Percentiles rank a stretch among this genome's conserved stretches.
These are phyloP conservation scores for Pleurotus tuoliensis DNA, from an alignment of 768 basidiomycete genomes.

Conservation along the genomic window DNA sequence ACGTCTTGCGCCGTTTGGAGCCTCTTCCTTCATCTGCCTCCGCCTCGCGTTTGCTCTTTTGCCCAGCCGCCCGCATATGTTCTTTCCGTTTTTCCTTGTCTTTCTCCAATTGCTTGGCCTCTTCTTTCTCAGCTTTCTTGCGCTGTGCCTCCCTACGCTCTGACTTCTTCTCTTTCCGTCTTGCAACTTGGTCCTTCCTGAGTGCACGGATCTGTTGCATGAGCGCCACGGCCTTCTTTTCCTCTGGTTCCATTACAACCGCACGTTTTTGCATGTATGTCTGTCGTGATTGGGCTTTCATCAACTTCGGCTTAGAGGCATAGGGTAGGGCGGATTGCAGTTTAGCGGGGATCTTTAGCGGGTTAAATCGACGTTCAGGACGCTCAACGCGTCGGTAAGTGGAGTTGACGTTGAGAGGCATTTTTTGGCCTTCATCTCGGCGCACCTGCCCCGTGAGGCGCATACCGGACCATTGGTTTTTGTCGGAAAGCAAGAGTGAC, in stretches of 20 bases:
- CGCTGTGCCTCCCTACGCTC: conserved; percentile 64
- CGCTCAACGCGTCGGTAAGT: conserved; percentile 84
- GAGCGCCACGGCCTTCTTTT: conserved; percentile 86
- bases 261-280: conserved; percentile 96
- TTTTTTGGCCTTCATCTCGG: conserved; percentile 78
- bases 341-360: conserved; percentile 82
- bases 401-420: conserved; percentile 80
- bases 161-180: conserved; percentile 84
- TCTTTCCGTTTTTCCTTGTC: conserved; percentile 77
- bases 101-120: conserved; percentile 57
- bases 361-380: conserved; percentile 81
- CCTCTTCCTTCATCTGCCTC: conserved; percentile 56
- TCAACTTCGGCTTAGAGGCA: conserved; percentile 86
- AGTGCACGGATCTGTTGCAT: conserved; percentile 93
- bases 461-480: conserved; percentile 89
- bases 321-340: conserved; percentile 91
- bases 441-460: conserved; percentile 92
- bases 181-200: conserved; percentile 79
- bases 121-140: conserved; percentile 74
- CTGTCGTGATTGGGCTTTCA: conserved; percentile 64
- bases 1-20: conserved; percentile 51
- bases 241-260: conserved; percentile 92
- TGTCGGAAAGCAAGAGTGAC: conserved; percentile 80
- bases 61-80: conserved; percentile 65
- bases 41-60: conserved; percentile 65